These are phyloP conservation scores for Fusarium nurragi DNA, from an alignment of 2,329 filamentous ascomycete species.

Conservation along the genomic window DNA sequence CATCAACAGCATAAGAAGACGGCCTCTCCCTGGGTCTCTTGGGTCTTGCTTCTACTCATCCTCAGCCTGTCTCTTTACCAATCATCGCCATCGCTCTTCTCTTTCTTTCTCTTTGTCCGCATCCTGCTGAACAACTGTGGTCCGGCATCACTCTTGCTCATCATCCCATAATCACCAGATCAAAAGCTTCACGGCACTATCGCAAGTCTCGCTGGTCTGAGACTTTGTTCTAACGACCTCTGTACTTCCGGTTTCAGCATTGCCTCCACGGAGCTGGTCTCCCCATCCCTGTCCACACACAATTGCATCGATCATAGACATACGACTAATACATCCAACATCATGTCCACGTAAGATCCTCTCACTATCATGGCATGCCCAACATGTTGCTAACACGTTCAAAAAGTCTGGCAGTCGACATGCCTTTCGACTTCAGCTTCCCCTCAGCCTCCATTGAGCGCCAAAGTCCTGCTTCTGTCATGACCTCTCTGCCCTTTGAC, in stretches of 20 bases:
- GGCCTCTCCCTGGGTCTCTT: conserved; percentile 44
- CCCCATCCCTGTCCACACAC: conserved; percentile 29
- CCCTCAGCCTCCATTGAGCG: conserved; percentile 51
- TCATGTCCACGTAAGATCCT: conserved; percentile 51
- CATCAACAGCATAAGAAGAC: conserved; percentile 43
- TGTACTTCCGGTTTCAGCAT: conserved; percentile 25
- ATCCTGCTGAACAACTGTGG: conserved; percentile 15
- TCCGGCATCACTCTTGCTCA: conserved; percentile 38
- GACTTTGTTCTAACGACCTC: conserved; percentile 5
- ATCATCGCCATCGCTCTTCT: conserved; percentile 27
- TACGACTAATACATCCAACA: conserved; percentile 35
- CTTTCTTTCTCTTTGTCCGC: conserved; percentile 5
- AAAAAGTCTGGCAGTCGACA: conserved; percentile 68
- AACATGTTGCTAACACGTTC: conserved; percentile 33
- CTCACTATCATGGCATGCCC: neutral
- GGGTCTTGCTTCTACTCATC: conserved; percentile 24
- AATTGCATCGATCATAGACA: conserved; percentile 26
- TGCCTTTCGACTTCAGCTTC: conserved; percentile 70
- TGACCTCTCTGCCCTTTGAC: conserved; percentile 61
- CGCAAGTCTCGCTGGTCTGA: conserved; percentile 13
- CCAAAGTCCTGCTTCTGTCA: conserved; percentile 44
- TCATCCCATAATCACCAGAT: conserved; percentile 20
- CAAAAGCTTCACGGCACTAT: conserved; percentile 34
- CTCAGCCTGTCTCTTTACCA: conserved; percentile 42
- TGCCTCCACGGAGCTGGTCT: conserved; percentile 39